phyloP scores from a whole-genome alignment of 106 monocot species.

The Allium cepa region DNA sequence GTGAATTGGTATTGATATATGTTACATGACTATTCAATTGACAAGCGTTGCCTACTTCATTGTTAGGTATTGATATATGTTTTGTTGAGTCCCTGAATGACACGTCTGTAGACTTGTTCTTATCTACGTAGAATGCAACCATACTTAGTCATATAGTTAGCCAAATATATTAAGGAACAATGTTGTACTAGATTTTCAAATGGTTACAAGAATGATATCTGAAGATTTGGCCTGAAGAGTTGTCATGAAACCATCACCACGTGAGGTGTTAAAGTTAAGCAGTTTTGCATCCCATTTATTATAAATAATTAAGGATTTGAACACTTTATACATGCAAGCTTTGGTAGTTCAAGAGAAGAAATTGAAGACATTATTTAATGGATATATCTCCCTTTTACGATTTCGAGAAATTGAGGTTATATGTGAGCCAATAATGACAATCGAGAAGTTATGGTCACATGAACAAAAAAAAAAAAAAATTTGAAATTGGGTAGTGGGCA shows the following conservation, averaged over 20 bases:
- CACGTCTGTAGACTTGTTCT: neutral
- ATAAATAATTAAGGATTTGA: constrained; percentile 44
- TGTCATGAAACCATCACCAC: constrained; percentile 10
- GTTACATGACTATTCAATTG: constrained; percentile 6
- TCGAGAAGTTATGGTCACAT: constrained; percentile 26
- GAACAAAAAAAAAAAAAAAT: constrained; percentile 28
- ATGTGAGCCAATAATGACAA: constrained; percentile 39
- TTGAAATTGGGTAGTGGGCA: constrained; percentile 44
- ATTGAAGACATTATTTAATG: constrained; percentile 43
- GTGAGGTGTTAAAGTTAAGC: constrained; percentile 45
- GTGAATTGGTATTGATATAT: constrained; percentile 3
- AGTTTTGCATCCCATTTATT: constrained; percentile 11
- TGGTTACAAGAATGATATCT: no score
- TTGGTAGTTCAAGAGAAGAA: constrained; percentile 27
- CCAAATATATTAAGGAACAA: no score
- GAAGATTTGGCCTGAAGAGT: no score
- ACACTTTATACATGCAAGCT: constrained; percentile 17
- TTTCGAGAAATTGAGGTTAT: constrained; percentile 80
- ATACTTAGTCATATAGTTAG: neutral
- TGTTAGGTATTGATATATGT: constrained; percentile 2
- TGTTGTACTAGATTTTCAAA: no score
- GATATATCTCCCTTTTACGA: constrained; percentile 26
- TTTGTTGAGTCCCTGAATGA: constrained; percentile 3
- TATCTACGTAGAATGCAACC: neutral
- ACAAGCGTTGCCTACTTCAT: constrained; percentile 1